Evolutionary conservation across 129 eudicot genomes (phyloP), one percentile per base, ranked within the genome.

Genomic region (Centella asiatica): DNA sequence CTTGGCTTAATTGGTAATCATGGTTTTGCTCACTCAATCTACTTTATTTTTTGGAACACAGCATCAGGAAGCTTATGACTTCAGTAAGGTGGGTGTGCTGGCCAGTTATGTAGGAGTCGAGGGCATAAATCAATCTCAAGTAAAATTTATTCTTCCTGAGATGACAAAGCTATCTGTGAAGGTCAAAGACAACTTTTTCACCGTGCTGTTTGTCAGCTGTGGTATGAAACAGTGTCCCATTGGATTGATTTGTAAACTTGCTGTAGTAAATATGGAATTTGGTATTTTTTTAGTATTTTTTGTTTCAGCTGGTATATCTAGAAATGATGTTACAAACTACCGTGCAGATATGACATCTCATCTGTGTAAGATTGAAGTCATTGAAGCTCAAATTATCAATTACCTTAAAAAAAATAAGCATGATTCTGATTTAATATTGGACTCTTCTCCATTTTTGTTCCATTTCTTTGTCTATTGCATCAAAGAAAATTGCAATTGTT

Each of bases 91-190:
- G 47, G 76, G 78, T 60, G 69, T 74, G 67, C 63, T 88, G 69
- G 80, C 83, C 23, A 37, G 70, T 48, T 64, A 61, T 67, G 59
- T 46, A 67, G 80, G 72, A 66, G 72, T 48, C 53, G 83, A 69
- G 55, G 55, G 64, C 42, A 68, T 5, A 34, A 66, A 48, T 49
- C 71, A 69, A 48, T 63, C 72, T 77, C 81, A 33, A 57, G 92
- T 79, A 27, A 78, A 69, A 23, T 93, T 93, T 70, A 70, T 78
- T 69, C 86, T 93, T 48, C 99, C 99, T 49, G 95, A 85, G 65
- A 74, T 84, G 24, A 76, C 70, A 62, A 85, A 79, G 64, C 77
- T 87, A 60, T 81, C 90, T 53, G 72, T 67, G 32, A 83, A 76
- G 47, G 75, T 78, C 59, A 76, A 68, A 68, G 70, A 84, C 34